Evolutionary conservation across 305 asterid genomes (phyloP).

Genomic region (Salvia sclarea): DNA sequence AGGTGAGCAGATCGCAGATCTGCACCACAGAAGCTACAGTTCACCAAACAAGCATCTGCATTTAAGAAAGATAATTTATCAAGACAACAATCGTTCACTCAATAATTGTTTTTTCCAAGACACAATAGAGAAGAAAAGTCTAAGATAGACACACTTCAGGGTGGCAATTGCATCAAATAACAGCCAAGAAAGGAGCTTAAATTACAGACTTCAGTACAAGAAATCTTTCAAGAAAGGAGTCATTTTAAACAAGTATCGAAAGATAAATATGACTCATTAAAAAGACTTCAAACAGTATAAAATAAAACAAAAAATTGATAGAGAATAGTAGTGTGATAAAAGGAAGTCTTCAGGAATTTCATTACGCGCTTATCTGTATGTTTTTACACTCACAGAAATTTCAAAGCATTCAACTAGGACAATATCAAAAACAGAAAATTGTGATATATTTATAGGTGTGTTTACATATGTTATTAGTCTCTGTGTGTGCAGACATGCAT

Average conservation of each 20-base stretch:
- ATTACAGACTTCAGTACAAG: background rate
- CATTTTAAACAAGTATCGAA: background rate
- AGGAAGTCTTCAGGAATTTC: background rate
- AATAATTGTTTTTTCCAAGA: slow-evolving; percentile 22
- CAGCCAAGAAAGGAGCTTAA: slow-evolving; percentile 8
- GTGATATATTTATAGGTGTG: background rate
- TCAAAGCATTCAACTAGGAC: background rate
- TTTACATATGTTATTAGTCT: background rate
- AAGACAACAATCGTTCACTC: slow-evolving; percentile 16
- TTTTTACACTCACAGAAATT: background rate
- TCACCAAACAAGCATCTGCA: slow-evolving; percentile 88
- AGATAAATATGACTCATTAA: background rate
- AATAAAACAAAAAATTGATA: background rate
- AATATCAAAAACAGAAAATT: background rate
- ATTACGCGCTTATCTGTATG: background rate
- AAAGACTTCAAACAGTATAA: background rate
- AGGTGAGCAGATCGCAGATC: slow-evolving; percentile 91
- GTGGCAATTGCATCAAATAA: background rate
- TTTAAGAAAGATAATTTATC: slow-evolving; percentile 27
- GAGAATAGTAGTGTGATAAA: background rate
- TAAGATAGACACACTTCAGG: background rate
- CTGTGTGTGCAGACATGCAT: background rate
- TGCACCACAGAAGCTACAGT: slow-evolving; percentile 90
- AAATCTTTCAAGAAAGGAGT: slow-evolving; percentile 16
- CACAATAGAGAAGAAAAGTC: background rate